These are phyloP conservation scores for Lantana camara DNA, from an alignment of 257 asterid species.

Conservation along the genomic window DNA sequence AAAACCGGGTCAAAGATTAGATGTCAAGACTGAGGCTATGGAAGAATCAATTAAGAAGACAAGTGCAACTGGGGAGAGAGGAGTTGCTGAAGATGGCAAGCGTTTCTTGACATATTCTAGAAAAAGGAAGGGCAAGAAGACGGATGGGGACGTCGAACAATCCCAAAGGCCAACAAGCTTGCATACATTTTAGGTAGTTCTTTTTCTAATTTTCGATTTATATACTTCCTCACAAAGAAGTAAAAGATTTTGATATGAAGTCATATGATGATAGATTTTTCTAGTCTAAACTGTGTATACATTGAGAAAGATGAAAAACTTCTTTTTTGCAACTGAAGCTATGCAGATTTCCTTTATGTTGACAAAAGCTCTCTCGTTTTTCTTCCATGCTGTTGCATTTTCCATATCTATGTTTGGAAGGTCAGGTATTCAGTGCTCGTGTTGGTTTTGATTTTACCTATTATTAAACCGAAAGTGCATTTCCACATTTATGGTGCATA, in stretches of 20 bases:
- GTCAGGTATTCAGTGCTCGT: background rate
- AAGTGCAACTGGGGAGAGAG: constrained; percentile 11
- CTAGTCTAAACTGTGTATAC: constrained; percentile 7
- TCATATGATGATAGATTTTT: background rate
- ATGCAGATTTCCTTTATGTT: constrained; percentile 1
- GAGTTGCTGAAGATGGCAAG: constrained; percentile 21
- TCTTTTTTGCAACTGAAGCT: background rate
- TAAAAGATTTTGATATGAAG: constrained; percentile 6
- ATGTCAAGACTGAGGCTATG: constrained; percentile 24
- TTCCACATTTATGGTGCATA: constrained; percentile 1
- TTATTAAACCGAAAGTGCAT: background rate
- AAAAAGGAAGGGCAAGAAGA: constrained; percentile 31
- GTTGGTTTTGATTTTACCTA: background rate
- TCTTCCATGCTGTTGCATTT: background rate
- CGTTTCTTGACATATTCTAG: constrained; percentile 37
- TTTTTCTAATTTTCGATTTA: constrained; percentile 20
- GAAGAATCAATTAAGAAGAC: constrained; percentile 21
- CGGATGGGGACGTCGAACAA: constrained; percentile 3
- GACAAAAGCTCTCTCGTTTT: background rate
- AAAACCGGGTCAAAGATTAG: constrained; percentile 10
- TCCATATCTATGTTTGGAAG: background rate
- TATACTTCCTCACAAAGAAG: constrained; percentile 6
- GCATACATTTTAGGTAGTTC: constrained; percentile 28
- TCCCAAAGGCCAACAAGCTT: constrained; percentile 9
- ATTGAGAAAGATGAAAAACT: background rate